Evolutionary conservation across 2,329 filamentous ascomycete species (phyloP), one percentile per base, ranked within the genome.

Genomic region (Calycina marina): DNA sequence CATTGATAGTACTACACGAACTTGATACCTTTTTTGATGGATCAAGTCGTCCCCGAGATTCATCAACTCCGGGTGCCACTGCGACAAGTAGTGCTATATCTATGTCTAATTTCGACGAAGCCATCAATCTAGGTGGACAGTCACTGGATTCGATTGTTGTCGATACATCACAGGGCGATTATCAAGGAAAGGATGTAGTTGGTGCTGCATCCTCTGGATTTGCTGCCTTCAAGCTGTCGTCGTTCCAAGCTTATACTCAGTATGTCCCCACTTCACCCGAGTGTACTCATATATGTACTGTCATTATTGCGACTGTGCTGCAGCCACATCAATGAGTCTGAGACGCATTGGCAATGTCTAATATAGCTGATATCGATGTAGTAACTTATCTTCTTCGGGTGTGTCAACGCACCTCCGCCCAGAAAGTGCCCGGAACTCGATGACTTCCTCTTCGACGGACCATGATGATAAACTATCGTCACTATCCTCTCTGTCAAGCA

Each of bases 401-500:
- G n/a, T n/a, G n/a, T n/a, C n/a, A n/a, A 14, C 40, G 36, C 43
- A 49, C 44, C 43, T 51, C 20, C 49, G 47, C 40, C 39, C 48
- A 34, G 47, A 53, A 41, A 51, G 47, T 33, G 49, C 41, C 39
- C 48, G 47, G 44, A 57, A 49, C 25, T 68, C 65, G 20, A 56
- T 67, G 40, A 56, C 59, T 28, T 73, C 69, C 10, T 69, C 68
- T n/a, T 41, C 64, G 18, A 67, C 68, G 39, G 69, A 74, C 35
- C 54, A 60, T 15, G 73, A 52, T 15, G 51, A 54, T 31, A 44
- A 16, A 29, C 47, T 67, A 30, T 72, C 69, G 14, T 54, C 58
- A 12, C 60, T 60, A n/a, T 65, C 67, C 5, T 64, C 62, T 4
- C 49, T 59, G 24, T 74, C 70, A 41, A 77, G 72, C 54, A 73